Conservation (phyloP, 129 eudicot genomes). For the Tanacetum coccineum region DNA sequence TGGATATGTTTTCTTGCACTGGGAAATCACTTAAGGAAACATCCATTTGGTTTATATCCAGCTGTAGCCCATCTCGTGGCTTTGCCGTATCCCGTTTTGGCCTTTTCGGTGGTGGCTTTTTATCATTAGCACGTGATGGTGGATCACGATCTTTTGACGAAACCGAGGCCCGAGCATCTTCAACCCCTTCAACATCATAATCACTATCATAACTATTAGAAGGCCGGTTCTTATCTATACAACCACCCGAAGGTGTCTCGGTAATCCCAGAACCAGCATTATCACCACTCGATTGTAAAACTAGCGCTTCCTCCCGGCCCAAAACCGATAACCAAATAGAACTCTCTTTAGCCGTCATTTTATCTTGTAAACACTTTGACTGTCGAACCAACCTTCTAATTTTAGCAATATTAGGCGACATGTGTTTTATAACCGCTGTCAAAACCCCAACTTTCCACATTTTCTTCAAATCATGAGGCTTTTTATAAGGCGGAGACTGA, state of each 20-base stretch:
- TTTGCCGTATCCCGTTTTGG: conserved; percentile 29
- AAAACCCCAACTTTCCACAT: conserved; percentile 96
- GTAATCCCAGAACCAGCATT: conserved; percentile 64
- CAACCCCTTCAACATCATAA: conserved; percentile 58
- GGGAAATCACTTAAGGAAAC: conserved; percentile 14
- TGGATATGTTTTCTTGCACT: conserved; percentile 19
- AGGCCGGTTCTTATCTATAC: conserved; percentile 45
- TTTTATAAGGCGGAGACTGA: conserved; percentile 78
- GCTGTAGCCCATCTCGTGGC: conserved; percentile 13
- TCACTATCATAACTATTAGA: conserved; percentile 69
- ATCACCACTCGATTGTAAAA: conserved; percentile 58
- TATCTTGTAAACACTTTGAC: conserved; percentile 13
- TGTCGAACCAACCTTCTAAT: conserved; percentile 51
- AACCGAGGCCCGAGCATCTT: conserved; percentile 53
- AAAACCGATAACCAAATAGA: conserved; percentile 75
- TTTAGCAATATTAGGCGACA: conserved; percentile 91
- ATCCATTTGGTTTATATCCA: conserved; percentile 29
- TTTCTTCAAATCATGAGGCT: conserved; percentile 96
- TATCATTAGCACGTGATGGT: conserved; percentile 10
- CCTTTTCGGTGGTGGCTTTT: conserved; percentile 16
- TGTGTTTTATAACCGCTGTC: conserved; percentile 89
- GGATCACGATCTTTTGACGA: conserved; percentile 54
- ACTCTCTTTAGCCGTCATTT: conserved; percentile 19
- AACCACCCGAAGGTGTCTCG: conserved; percentile 42
- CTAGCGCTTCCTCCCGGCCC: conserved; percentile 65